Percentiles rank a stretch among this genome's conserved stretches.
phyloP scores from a whole-genome alignment of 768 basidiomycete genomes.

The Amanita jacksonii region DNA sequence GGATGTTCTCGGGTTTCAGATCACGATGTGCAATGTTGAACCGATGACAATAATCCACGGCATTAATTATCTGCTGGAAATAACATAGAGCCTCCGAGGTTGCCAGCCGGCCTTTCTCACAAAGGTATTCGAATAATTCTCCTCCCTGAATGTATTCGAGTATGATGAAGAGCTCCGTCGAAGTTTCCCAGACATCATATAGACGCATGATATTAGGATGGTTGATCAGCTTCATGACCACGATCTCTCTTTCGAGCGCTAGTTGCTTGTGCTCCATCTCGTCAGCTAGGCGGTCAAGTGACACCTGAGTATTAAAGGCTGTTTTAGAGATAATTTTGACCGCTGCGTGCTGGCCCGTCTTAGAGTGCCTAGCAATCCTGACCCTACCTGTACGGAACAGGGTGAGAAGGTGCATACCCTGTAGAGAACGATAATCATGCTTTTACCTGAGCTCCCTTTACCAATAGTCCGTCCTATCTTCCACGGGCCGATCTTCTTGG shows the following conservation, averaged over 20 bases:
- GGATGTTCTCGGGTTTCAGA: conserved; percentile 88
- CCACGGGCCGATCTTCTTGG: conserved; percentile 72
- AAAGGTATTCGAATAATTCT: conserved; percentile 90
- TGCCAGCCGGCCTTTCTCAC: conserved; percentile 64
- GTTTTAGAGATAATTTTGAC: conserved; percentile 90
- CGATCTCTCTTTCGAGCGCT: conserved; percentile 87
- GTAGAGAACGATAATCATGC: conserved; percentile 7
- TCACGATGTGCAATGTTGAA: conserved; percentile 94
- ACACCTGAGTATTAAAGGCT: conserved; percentile 54
- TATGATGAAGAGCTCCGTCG: conserved; percentile 79
- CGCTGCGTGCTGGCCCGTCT: conserved; percentile 82
- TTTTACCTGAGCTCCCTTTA: conserved; percentile 69
- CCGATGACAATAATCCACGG: conserved; percentile 88
- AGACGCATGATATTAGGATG: conserved; percentile 92
- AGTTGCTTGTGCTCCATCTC: conserved; percentile 70
- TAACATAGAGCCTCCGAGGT: conserved; percentile 69
- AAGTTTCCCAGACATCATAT: conserved; percentile 97
- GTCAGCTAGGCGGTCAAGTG: conserved; percentile 58
- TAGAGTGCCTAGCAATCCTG: conserved; percentile 79
- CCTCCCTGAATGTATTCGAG: conserved; percentile 94
- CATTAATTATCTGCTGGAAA: conserved; percentile 90
- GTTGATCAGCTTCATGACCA: conserved; percentile 94
- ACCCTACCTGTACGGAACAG: conserved; percentile 90
- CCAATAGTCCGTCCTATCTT: conserved; percentile 81
- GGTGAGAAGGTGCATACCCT: too few relatives aligned